Evolutionary conservation across 768 basidiomycete genomes (phyloP), one percentile per base, ranked within the genome.

Genomic region (Boletus coccyginus): DNA sequence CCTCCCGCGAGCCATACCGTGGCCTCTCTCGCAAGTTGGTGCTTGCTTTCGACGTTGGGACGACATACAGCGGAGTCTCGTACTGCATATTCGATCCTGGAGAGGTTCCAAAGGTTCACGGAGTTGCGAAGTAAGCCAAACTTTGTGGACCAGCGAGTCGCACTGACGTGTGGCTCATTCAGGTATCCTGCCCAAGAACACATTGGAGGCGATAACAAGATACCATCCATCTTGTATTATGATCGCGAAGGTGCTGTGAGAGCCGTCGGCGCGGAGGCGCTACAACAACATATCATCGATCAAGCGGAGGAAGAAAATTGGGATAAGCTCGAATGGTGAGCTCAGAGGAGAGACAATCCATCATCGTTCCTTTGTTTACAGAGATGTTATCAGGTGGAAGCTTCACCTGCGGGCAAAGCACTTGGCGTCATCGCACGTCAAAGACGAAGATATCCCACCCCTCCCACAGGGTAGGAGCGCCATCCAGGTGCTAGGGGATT

Each of bases 161-260:
- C 17, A 11, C 27, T 53, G 35, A 54, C 17, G 3, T 14, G 13
- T 16, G 7, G 3, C 5, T 17, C 19, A n/a, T 21, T 19, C 31
- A 81, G 80, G 53, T 80, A 74, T 55, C 81, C 78, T 3, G 75
- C 73, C 1, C 78, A 79, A 57, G 75, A 77, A 24, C 66, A 73
- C 6, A 64, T 73, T 17, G 75, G 75, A 9, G 75, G 77, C 11
- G 75, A 79, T 52, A 75, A 73, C n/a, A 82, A 80, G 58, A 77
- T 81, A 39, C 80, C 78, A 0, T 76, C 78, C 0, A 66, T 80
- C 31, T 56, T 81, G 10, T 78, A 77, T 54, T 82, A 82, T 55
- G 78, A 80, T 54, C 52, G 61, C 9, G 55, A 67, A n/a, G 79
- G 78, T 4, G 35, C 43, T 0, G 66, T 75, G 2, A 70, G 64